phyloP scores from a whole-genome alignment of 1,284 basidiomycete genomes.

The Cryptococcus sp. region DNA sequence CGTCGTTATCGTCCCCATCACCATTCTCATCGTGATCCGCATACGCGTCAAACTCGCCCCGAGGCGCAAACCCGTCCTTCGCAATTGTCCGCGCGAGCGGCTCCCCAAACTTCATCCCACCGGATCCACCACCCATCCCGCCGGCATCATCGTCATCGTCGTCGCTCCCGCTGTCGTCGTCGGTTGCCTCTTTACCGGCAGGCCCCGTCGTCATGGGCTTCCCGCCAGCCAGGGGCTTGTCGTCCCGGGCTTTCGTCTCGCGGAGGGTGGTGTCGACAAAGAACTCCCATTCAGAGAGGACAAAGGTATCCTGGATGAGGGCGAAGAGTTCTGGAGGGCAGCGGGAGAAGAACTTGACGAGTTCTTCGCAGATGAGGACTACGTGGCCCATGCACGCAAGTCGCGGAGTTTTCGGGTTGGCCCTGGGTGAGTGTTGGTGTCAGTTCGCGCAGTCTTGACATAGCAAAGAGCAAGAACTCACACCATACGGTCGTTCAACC shows the following conservation, averaged over 20 bases:
- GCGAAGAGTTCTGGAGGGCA: conserved; percentile 76
- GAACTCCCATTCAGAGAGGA: conserved; percentile 78
- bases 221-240: conserved; percentile 73
- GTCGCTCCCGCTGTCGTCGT: conserved; percentile 29
- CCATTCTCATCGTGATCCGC: conserved; percentile 21
- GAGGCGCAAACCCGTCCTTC: conserved; percentile 25
- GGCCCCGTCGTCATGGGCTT: conserved; percentile 35
- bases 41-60: conserved; percentile 26
- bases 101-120: conserved; percentile 38
- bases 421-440: neutral
- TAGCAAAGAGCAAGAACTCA: conserved; percentile 45
- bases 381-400: conserved; percentile 97
- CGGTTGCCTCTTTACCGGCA: conserved; percentile 7
- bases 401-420: conserved; percentile 68
- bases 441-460: conserved; percentile 6
- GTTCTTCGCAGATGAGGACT: conserved; percentile 65
- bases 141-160: conserved; percentile 35
- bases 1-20: conserved; percentile 31
- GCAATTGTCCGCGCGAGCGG: conserved; percentile 35
- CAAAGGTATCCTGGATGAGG: conserved; percentile 62
- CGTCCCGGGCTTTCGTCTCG: conserved; percentile 79
- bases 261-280: conserved; percentile 77
- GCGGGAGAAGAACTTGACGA: conserved; percentile 58
- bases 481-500: conserved; percentile 69
- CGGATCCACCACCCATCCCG: conserved; percentile 8